Evolutionary conservation across 2,329 filamentous ascomycete genomes (phyloP).

Genomic region (Epichloe sp.): DNA sequence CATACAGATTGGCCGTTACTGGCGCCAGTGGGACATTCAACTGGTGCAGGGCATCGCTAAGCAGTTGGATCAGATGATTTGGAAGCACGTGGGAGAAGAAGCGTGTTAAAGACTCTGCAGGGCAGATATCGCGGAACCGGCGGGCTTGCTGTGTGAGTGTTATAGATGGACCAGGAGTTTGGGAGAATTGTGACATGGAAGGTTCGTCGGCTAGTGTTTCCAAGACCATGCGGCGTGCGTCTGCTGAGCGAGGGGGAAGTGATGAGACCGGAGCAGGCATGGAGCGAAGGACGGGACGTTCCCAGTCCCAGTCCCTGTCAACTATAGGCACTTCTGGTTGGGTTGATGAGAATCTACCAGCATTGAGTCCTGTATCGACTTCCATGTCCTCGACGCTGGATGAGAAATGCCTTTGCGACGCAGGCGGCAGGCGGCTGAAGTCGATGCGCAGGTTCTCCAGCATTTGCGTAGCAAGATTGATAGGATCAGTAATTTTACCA

Average conservation of each 20-base stretch:
- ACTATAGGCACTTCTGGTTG: conserved; percentile 69
- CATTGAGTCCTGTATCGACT: conserved; percentile 40
- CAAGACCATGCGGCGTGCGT: conserved; percentile 30
- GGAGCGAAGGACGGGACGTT: conserved; percentile 52
- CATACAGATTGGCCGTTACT: conserved; percentile 30
- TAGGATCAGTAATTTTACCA: conserved; percentile 63
- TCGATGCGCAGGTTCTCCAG: conserved; percentile 83
- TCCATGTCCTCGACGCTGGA: conserved; percentile 49
- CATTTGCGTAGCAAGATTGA: conserved; percentile 87
- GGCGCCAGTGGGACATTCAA: conserved; percentile 65
- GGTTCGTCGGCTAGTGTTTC: conserved; percentile 74
- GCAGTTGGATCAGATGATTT: conserved; percentile 61
- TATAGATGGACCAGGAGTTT: conserved; percentile 63
- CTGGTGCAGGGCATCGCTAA: conserved; percentile 70
- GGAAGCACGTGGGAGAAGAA: conserved; percentile 80
- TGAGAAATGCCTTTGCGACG: conserved; percentile 24
- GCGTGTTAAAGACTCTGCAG: conserved; percentile 71
- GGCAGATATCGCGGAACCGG: conserved; percentile 82
- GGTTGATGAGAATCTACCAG: conserved; percentile 55
- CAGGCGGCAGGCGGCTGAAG: conserved; percentile 55
- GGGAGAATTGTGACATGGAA: conserved; percentile 73
- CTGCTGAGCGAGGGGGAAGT: conserved; percentile 18
- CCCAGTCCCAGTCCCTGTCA: conserved; percentile 78
- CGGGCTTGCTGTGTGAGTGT: conserved; percentile 81
- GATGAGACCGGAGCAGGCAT: conserved; percentile 28